A percentile compares a stretch with the other conserved stretches of the same genome.
These are phyloP conservation scores for Nothophaeocryptopus gaeumannii DNA, from an alignment of 2,329 filamentous ascomycete species.

Conservation along the genomic window DNA sequence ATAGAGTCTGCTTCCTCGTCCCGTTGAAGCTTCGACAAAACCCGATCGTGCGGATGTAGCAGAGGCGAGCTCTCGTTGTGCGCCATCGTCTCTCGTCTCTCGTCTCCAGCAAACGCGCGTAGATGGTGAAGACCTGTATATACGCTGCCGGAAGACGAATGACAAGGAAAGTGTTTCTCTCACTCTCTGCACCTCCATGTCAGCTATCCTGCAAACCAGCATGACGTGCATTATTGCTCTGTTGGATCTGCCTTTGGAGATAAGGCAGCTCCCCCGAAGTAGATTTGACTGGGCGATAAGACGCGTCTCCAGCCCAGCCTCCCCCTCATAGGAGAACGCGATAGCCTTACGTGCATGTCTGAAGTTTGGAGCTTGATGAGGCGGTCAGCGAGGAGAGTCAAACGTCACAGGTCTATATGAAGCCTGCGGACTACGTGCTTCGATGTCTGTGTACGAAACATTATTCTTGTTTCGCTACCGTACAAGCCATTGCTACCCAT, in stretches of 20 bases:
- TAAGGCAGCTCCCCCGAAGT: conserved; percentile 1
- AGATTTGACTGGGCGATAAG: conserved; percentile 3
- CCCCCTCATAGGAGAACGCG: neutral
- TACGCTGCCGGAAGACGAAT: conserved; percentile 1
- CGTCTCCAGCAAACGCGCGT: neutral
- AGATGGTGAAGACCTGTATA: neutral
- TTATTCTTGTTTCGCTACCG: too few relatives aligned
- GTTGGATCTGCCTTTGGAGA: conserved; percentile 1
- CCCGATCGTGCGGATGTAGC: conserved; percentile 27
- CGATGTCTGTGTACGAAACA: too few relatives aligned
- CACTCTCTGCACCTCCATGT: too few relatives aligned
- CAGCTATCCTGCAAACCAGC: too few relatives aligned
- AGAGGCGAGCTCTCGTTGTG: conserved; percentile 37
- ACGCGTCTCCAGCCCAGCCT: neutral
- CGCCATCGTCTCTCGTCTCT: conserved; percentile 12
- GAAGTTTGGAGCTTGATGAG: too few relatives aligned
- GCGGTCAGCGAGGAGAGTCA: too few relatives aligned
- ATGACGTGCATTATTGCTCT: neutral
- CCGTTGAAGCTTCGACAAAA: conserved; percentile 22
- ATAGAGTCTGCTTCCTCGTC: conserved; percentile 45
- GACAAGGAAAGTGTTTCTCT: neutral
- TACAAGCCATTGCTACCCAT: neutral
- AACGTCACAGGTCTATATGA: too few relatives aligned
- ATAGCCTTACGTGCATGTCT: neutral
- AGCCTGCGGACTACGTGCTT: too few relatives aligned